phyloP scores from a whole-genome alignment of 805 yeast species.

The Tanozyma kutaoensis region DNA sequence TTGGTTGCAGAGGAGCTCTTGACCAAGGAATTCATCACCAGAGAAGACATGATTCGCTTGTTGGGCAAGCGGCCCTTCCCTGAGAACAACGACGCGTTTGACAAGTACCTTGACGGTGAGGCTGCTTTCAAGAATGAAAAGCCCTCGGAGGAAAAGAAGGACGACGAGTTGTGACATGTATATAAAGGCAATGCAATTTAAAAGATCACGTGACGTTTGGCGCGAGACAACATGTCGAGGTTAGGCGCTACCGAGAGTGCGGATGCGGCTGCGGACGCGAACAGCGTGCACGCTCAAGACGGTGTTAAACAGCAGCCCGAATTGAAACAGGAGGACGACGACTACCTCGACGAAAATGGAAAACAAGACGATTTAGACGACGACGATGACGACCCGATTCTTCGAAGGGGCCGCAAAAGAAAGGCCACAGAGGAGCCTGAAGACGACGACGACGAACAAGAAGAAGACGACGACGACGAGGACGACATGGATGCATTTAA shows the following conservation, averaged over 20 bases:
- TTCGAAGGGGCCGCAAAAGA: neutral
- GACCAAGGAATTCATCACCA: conserved; percentile 76
- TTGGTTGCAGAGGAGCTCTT: conserved; percentile 80
- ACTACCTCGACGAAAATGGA: neutral
- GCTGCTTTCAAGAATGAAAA: conserved; percentile 26
- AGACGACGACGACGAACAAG: conserved; percentile 2
- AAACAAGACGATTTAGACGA: conserved; percentile 1
- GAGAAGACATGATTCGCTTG: conserved; percentile 85
- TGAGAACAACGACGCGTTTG: conserved; percentile 83
- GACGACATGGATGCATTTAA: conserved; percentile 2
- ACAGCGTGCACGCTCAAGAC: neutral
- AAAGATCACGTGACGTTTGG: neutral
- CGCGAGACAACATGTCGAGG: neutral
- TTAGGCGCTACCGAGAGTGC: neutral
- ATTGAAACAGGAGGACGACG: conserved; percentile 3
- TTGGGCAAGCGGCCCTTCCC: conserved; percentile 89
- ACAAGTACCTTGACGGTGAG: conserved; percentile 47
- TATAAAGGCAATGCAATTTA: neutral
- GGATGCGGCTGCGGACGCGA: neutral
- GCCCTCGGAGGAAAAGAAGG: conserved; percentile 14
- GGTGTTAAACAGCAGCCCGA: conserved; percentile 1
- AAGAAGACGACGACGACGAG: conserved; percentile 1
- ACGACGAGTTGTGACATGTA: conserved; percentile 5
- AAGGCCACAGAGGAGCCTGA: neutral
- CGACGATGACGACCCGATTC: neutral